phyloP scores from a whole-genome alignment of 345 rosid genomes.

The Erucastrum elatum region DNA sequence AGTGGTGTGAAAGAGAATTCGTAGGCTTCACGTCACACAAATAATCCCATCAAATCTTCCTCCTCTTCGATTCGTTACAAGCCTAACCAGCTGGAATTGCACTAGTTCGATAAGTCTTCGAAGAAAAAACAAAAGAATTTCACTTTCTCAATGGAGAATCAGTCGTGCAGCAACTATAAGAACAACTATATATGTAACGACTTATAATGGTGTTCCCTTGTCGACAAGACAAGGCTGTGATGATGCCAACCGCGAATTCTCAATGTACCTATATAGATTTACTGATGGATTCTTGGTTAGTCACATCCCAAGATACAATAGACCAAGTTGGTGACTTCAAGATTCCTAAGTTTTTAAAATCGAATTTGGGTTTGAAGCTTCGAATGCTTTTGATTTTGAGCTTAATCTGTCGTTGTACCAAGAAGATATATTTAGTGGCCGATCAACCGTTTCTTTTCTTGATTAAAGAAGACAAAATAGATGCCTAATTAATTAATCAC shows the following conservation, averaged over 20 bases:
- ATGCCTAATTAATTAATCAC: background rate
- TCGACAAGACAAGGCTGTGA: background rate
- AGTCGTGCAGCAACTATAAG: background rate
- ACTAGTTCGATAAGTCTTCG: background rate
- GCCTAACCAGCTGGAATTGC: background rate
- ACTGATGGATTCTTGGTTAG: background rate
- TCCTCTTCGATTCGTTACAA: background rate
- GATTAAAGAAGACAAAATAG: background rate
- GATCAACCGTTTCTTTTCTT: background rate
- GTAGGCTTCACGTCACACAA: background rate
- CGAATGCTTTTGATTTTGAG: background rate
- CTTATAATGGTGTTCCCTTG: background rate
- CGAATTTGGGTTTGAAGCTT: background rate
- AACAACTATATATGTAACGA: too few species aligned
- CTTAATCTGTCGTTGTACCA: background rate
- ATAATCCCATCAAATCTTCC: background rate
- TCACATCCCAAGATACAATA: background rate
- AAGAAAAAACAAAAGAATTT: background rate
- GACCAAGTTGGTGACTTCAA: background rate
- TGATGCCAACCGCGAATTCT: background rate
- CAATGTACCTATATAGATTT: background rate
- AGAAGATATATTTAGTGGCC: background rate
- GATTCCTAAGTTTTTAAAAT: background rate
- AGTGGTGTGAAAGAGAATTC: background rate
- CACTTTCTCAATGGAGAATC: constrained; percentile 1